phyloP scores from a whole-genome alignment of 2,329 filamentous ascomycete genomes.

The Colletotrichum navitas region DNA sequence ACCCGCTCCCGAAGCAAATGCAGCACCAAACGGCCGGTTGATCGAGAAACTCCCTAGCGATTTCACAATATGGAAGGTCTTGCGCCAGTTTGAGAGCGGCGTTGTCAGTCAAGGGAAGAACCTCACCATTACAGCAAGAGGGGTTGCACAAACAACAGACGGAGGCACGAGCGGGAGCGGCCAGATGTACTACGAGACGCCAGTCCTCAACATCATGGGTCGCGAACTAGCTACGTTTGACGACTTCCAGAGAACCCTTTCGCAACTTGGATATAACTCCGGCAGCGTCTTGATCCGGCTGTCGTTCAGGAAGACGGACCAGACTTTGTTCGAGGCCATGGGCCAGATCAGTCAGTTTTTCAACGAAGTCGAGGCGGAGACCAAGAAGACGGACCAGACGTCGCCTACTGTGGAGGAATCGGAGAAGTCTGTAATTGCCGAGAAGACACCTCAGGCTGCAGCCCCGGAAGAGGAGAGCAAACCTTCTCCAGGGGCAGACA shows the following conservation, averaged over 20 bases:
- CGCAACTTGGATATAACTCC: slow-evolving; percentile 87
- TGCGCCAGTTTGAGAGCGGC: slow-evolving; percentile 90
- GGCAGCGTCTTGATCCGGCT: slow-evolving; percentile 85
- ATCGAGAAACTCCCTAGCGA: slow-evolving; percentile 90
- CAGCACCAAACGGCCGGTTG: slow-evolving; percentile 74
- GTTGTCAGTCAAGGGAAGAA: slow-evolving; percentile 70
- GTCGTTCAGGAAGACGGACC: slow-evolving; percentile 80
- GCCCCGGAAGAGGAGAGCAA: slow-evolving; percentile 9
- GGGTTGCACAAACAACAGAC: slow-evolving; percentile 72
- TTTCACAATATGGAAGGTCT: slow-evolving; percentile 87
- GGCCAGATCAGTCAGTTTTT: slow-evolving; percentile 83
- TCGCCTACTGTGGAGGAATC: slow-evolving; percentile 28
- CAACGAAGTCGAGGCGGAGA: slow-evolving; percentile 59
- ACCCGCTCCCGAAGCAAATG: slow-evolving; percentile 75
- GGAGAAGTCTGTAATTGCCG: slow-evolving; percentile 39
- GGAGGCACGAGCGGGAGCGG: slow-evolving; percentile 72
- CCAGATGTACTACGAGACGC: slow-evolving; percentile 88
- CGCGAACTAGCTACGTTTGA: slow-evolving; percentile 81
- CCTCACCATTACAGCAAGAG: slow-evolving; percentile 87
- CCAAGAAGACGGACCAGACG: slow-evolving; percentile 42
- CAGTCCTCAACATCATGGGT: slow-evolving; percentile 86
- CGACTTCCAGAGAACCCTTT: slow-evolving; percentile 90
- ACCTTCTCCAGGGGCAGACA: background rate
- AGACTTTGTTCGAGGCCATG: slow-evolving; percentile 88
- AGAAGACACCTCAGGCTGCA: slow-evolving; percentile 27